These are phyloP conservation scores for Aleurites moluccanus DNA, from an alignment of 441 rosid genomes.

Conservation along the genomic window DNA sequence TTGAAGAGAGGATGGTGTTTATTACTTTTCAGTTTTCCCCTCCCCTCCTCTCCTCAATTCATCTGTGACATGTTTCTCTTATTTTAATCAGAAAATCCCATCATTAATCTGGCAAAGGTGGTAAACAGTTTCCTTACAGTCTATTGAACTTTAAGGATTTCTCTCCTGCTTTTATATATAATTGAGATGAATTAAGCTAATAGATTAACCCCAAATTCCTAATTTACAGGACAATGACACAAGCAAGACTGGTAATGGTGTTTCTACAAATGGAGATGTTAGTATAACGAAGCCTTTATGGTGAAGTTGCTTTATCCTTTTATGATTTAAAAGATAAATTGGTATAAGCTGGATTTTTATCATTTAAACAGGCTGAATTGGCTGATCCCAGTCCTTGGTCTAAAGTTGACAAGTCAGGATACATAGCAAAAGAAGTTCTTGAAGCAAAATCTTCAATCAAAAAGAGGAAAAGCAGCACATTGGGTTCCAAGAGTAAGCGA, in stretches of 20 bases:
- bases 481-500: slow-evolving; percentile 81
- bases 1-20: no score
- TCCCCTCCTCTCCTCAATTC: neutral
- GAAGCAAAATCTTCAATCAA: slow-evolving; percentile 56
- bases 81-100: neutral
- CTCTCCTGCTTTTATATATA: slow-evolving; percentile 1
- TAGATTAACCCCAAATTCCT: slow-evolving; percentile 16
- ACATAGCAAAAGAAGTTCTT: slow-evolving; percentile 68
- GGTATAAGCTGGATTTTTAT: slow-evolving; percentile 28
- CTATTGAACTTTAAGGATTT: neutral
- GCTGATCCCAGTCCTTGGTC: slow-evolving; percentile 69
- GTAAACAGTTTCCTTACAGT: neutral
- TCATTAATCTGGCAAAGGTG: neutral
- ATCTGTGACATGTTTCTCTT: neutral
- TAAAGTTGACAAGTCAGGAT: slow-evolving; percentile 68
- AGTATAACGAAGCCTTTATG: slow-evolving; percentile 36
- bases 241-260: slow-evolving; percentile 41
- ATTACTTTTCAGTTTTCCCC: neutral
- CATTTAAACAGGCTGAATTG: slow-evolving; percentile 53
- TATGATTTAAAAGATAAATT: slow-evolving; percentile 20
- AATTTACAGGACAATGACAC: slow-evolving; percentile 65
- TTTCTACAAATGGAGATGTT: slow-evolving; percentile 52
- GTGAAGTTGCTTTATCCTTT: slow-evolving; percentile 28
- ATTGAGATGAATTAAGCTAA: neutral
- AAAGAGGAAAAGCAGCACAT: slow-evolving; percentile 74